Conservation (phyloP, 345 rosid species). For the Sonneratia caseolaris region DNA sequence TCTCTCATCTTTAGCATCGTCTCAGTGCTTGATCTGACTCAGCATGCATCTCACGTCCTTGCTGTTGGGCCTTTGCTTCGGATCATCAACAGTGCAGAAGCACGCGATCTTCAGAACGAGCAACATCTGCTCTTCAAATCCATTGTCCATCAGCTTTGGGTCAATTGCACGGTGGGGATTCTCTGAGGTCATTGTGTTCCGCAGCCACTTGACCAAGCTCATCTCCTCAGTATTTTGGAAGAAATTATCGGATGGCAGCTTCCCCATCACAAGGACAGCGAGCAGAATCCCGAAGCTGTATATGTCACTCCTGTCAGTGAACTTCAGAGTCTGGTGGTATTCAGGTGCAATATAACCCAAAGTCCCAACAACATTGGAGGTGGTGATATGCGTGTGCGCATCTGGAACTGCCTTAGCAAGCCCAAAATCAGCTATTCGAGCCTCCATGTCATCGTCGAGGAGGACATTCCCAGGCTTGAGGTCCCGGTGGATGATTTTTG, state of each 20-base stretch:
- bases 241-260: slow-evolving; percentile 78
- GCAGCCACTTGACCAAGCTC: slow-evolving; percentile 73
- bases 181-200: slow-evolving; percentile 51
- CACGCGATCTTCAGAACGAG: slow-evolving; percentile 73
- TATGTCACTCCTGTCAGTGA: slow-evolving; percentile 83
- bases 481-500: slow-evolving; percentile 75
- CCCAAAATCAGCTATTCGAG: slow-evolving; percentile 83
- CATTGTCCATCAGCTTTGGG: slow-evolving; percentile 41
- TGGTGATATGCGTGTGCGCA: slow-evolving; percentile 50
- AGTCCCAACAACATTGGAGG: slow-evolving; percentile 68
- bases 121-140: slow-evolving; percentile 68
- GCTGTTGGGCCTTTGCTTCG: slow-evolving; percentile 81
- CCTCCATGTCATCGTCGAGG: slow-evolving; percentile 88
- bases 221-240: slow-evolving; percentile 65
- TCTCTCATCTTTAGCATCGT: background rate
- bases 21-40: slow-evolving; percentile 41
- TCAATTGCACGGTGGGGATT: slow-evolving; percentile 62
- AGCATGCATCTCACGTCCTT: slow-evolving; percentile 72
- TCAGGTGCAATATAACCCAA: slow-evolving; percentile 89
- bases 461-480: slow-evolving; percentile 84
- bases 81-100: slow-evolving; percentile 70
- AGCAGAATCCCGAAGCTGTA: slow-evolving; percentile 79
- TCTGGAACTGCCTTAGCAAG: slow-evolving; percentile 78
- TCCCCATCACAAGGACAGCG: slow-evolving; percentile 65
- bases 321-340: slow-evolving; percentile 72